Conservation (phyloP, 1,284 basidiomycete genomes). For the Moesziomyces aphidis region DNA sequence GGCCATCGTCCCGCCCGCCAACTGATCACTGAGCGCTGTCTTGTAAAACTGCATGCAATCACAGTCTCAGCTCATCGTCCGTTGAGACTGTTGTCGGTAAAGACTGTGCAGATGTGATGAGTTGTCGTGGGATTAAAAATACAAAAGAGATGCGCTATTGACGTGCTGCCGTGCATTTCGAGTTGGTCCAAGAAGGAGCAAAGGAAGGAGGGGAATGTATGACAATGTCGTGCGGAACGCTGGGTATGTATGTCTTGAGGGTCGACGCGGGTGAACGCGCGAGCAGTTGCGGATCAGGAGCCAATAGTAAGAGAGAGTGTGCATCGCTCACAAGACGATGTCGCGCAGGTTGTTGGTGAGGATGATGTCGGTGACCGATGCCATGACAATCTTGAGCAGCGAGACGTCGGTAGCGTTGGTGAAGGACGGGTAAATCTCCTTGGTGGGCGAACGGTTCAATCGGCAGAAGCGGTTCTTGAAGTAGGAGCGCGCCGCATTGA, state of each 20-base stretch:
- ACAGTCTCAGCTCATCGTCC: no score
- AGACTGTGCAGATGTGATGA: not conserved
- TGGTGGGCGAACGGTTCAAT: conserved; percentile 83
- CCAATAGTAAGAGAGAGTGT: not conserved
- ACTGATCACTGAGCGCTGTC: not conserved
- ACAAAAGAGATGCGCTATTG: not conserved
- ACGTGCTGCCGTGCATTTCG: not conserved
- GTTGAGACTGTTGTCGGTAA: no score
- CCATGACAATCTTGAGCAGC: conserved; percentile 92
- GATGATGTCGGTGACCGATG: conserved; percentile 60
- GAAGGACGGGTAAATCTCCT: conserved; percentile 88
- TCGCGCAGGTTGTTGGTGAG: conserved; percentile 53
- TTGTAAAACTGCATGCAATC: not conserved
- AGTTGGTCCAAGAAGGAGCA: not conserved
- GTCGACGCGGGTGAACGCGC: not conserved
- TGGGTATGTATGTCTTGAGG: not conserved
- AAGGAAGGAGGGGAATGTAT: not conserved
- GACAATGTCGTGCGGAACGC: not conserved
- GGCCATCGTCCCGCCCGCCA: conserved; percentile 69
- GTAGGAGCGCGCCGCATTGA: conserved; percentile 82
- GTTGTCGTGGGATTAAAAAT: not conserved
- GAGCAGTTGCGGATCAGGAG: not conserved
- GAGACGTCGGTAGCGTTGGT: conserved; percentile 94
- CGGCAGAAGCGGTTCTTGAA: conserved; percentile 87
- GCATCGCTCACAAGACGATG: conserved; percentile 20